phyloP scores from a whole-genome alignment of 148 eudicot species.

The Vaccinium myrtillus region DNA sequence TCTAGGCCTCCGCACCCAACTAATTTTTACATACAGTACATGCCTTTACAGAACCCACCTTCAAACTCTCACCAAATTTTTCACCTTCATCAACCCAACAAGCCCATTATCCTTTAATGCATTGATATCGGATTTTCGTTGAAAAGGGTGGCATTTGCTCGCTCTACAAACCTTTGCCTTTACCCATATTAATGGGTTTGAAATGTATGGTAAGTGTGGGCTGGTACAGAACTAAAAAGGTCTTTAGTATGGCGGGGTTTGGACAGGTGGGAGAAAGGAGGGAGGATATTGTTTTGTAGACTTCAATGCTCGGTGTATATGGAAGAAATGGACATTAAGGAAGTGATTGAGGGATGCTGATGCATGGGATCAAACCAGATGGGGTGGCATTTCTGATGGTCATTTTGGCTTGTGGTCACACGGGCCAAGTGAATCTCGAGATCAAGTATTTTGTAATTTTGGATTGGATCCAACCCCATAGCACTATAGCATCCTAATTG shows the following conservation, averaged over 20 bases:
- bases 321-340: conserved; percentile 51
- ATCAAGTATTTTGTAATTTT: not conserved
- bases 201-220: conserved; percentile 80
- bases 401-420: conserved; percentile 61
- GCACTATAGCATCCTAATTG: too few relatives aligned
- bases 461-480: conserved; percentile 35
- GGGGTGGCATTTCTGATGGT: conserved; percentile 54
- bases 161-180: conserved; percentile 42
- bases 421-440: conserved; percentile 39
- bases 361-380: conserved; percentile 56
- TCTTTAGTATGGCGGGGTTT: conserved; percentile 51
- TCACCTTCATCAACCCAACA: conserved; percentile 33
- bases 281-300: conserved; percentile 68
- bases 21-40: conserved; percentile 38
- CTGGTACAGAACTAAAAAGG: conserved; percentile 39
- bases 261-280: conserved; percentile 30
- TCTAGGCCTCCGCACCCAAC: conserved; percentile 38
- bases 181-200: conserved; percentile 57
- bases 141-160: conserved; percentile 33
- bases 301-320: conserved; percentile 65
- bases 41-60: conserved; percentile 23
- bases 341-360: conserved; percentile 56
- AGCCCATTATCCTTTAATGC: conserved; percentile 52
- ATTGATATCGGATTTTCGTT: conserved; percentile 45
- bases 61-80: conserved; percentile 35